Percentiles rank a stretch among this genome's conserved stretches.
Conservation (phyloP, 2,329 filamentous ascomycete genomes). For the Elsinoe necatrix region DNA sequence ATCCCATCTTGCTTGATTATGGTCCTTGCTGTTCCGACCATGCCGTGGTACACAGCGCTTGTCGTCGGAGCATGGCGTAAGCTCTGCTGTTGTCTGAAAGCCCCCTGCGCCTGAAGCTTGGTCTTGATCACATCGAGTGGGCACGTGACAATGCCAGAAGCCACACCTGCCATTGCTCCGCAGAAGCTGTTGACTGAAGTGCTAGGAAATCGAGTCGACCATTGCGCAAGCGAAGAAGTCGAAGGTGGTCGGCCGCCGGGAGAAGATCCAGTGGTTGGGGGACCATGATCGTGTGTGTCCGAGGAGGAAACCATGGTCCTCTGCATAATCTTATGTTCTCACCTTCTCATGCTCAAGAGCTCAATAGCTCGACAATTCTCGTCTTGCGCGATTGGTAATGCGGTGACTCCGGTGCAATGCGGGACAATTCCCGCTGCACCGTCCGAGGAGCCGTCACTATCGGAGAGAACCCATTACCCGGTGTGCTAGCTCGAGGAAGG, state of each 20-base stretch:
- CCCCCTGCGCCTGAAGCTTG: slow-evolving; percentile 90
- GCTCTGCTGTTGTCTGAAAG: slow-evolving; percentile 50
- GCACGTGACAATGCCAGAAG: slow-evolving; percentile 89
- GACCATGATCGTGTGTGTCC: slow-evolving; percentile 26
- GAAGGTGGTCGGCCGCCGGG: background rate
- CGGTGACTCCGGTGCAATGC: slow-evolving; percentile 13
- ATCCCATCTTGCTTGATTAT: slow-evolving; percentile 87
- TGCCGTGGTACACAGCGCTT: slow-evolving; percentile 65
- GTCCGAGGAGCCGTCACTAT: background rate
- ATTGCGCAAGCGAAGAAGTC: slow-evolving; percentile 31
- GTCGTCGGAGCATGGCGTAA: slow-evolving; percentile 34
- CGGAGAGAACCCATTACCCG: slow-evolving; percentile 16
- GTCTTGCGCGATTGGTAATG: background rate
- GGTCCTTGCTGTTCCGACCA: slow-evolving; percentile 73
- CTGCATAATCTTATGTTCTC: slow-evolving; percentile 5
- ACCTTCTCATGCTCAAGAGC: slow-evolving; percentile 9
- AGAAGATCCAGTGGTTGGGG: slow-evolving; percentile 17
- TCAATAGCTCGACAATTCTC: background rate
- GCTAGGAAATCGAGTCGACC: slow-evolving; percentile 42
- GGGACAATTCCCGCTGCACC: slow-evolving; percentile 14
- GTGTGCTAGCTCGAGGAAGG: background rate
- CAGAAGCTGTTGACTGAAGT: slow-evolving; percentile 68
- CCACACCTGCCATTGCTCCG: slow-evolving; percentile 82
- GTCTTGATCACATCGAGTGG: slow-evolving; percentile 99
- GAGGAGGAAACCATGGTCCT: slow-evolving; percentile 17